Conservation (phyloP, 768 basidiomycete species). For the Leccinum ochraceum region DNA sequence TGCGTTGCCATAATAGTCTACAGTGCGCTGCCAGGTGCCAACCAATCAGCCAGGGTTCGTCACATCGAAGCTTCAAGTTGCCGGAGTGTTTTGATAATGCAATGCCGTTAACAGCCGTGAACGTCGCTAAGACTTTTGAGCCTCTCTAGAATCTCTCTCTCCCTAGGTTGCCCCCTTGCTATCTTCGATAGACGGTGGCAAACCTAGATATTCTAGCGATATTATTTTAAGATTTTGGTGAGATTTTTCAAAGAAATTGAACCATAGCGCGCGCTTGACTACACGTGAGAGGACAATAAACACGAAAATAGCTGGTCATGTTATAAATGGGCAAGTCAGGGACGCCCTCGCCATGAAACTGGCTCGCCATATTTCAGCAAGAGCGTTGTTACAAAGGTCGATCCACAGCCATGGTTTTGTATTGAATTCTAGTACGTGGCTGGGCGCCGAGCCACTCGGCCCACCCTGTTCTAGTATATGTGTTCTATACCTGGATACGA, state of each 20-base stretch:
- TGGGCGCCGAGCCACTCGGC: constrained; percentile 2
- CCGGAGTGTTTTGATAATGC: constrained; percentile 3
- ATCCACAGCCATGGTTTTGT: constrained; percentile 1
- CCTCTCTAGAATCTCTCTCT: neutral
- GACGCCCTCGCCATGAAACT: constrained; percentile 1
- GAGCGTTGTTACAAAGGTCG: neutral
- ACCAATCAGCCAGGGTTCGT: constrained; percentile 7
- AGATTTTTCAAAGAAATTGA: neutral
- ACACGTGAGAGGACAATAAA: constrained; percentile 13
- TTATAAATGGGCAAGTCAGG: constrained; percentile 10
- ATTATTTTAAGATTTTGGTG: constrained; percentile 6
- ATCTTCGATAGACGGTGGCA: constrained; percentile 2
- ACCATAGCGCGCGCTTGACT: constrained; percentile 5
- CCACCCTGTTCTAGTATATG: neutral
- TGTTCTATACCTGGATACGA: constrained; percentile 13
- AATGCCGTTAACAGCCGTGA: constrained; percentile 21
- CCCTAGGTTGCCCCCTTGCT: neutral
- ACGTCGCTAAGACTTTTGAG: constrained; percentile 1
- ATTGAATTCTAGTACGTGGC: constrained; percentile 1
- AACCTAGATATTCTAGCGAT: neutral
- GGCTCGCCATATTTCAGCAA: neutral
- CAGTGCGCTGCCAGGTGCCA: constrained; percentile 10
- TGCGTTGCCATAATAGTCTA: constrained; percentile 23
- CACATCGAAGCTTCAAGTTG: constrained; percentile 14
- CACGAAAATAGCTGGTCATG: constrained; percentile 6